Base-by-base conservation (phyloP, 495 filamentous ascomycete genomes). In the Neurospora pannonica region DNA sequence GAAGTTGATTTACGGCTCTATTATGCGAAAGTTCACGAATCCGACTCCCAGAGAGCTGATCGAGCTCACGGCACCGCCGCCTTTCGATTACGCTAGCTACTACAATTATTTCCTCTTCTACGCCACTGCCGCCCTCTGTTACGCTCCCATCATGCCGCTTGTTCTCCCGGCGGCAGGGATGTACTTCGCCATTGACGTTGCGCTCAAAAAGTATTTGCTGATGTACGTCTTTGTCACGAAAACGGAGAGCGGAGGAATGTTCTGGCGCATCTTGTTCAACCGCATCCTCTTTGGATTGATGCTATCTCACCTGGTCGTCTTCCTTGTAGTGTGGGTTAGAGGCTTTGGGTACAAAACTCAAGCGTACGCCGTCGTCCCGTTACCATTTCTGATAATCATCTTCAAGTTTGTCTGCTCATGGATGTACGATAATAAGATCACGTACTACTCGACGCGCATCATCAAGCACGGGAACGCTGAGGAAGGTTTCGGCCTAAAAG, bases 41-140 rank as follows among this genome's bases (percentile, higher is more conserved):
- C 95, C 96, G 3, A 99, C 96, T 9, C 97, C 96, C 48, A 89
- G 96, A 54, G 92, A 99, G 81, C 86, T 94, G 76, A 98, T 98
- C 78, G 94, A 97, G 79, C 90, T 94, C 83, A 97, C 95, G 9
- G 97, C 97, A 48, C 96, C 96, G 67, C 93, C 92, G 3, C 83
- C 92, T 13, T 98, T 99, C 82, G 95, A 98, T 77, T 99, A 97
- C 78, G 94, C 96, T 71, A 93, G 89, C 74, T 98, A 98, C 83
- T 98, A 98, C 86, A 98, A 98, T 80, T 93, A 90, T 82, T 98
- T 98, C 82, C 86, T 98, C 21, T 99, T 93, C 84, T 98, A 98
- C 81, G 86, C 92, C 5, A 98, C 96, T 0, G 92, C 98, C 39
- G 91, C 93, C 3, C 86, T 99, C 40, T 94, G 90, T 78, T 98